Percentiles rank a stretch among this genome's conserved stretches.
These are phyloP conservation scores for Chamaenerion angustifolium DNA, from an alignment of 345 rosid species.

Conservation along the genomic window DNA sequence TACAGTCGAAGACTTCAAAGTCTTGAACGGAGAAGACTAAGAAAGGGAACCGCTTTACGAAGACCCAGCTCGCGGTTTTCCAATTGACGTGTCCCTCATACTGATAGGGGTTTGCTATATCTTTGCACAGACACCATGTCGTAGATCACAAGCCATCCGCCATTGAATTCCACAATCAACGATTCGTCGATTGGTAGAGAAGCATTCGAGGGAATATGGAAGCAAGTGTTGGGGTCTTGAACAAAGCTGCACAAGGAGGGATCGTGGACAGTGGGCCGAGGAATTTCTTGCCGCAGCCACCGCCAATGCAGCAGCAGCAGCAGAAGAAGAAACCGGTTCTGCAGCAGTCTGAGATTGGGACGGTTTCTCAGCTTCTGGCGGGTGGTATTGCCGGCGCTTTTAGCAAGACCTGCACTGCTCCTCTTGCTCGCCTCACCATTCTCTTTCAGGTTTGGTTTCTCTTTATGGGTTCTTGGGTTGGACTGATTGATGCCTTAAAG, in stretches of 20 bases:
- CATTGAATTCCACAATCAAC: too few relatives aligned
- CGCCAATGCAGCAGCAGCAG: conserved; percentile 7
- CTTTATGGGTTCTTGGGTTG: not conserved
- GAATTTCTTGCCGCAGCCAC: conserved; percentile 33
- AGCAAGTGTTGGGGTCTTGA: conserved; percentile 69
- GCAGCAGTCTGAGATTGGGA: conserved; percentile 13
- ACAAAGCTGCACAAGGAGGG: conserved; percentile 50
- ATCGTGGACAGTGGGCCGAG: conserved; percentile 50
- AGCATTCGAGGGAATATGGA: conserved; percentile 23
- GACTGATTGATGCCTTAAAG: not conserved
- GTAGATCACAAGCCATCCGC: too few relatives aligned
- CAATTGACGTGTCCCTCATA: too few relatives aligned
- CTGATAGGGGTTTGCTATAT: too few relatives aligned
- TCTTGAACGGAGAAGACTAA: too few relatives aligned
- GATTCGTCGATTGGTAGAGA: too few relatives aligned
- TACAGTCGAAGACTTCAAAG: too few relatives aligned
- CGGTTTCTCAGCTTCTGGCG: conserved; percentile 54
- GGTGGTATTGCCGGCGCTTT: conserved; percentile 96
- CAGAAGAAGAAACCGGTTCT: conserved; percentile 1
- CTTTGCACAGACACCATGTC: too few relatives aligned
- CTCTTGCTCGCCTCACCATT: conserved; percentile 91
- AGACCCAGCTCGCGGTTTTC: too few relatives aligned
- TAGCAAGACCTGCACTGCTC: conserved; percentile 96
- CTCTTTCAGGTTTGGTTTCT: conserved; percentile 56
- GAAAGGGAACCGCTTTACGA: too few relatives aligned